Conservation (phyloP, 768 basidiomycete genomes). For the Psilocybe azurescens region DNA sequence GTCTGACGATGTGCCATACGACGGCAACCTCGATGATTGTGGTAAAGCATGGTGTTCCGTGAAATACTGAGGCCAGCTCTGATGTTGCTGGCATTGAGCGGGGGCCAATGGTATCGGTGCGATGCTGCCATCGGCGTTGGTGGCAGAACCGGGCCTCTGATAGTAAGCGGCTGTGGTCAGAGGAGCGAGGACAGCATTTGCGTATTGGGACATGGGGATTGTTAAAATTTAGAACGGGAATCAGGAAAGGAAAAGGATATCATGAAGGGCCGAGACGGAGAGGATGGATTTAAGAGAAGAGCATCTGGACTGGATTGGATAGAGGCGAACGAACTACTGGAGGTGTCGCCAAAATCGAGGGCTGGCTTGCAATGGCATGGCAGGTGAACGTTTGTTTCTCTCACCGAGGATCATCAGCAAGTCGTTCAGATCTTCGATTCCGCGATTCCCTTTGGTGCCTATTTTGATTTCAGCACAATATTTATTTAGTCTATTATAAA, state of each 20-base stretch:
- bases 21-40: constrained; percentile 12
- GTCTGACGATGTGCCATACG: constrained; percentile 9
- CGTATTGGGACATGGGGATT: constrained; percentile 22
- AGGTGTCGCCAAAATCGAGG: constrained; percentile 29
- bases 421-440: constrained; percentile 24
- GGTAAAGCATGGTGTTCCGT: constrained; percentile 13
- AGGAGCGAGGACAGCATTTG: constrained; percentile 14
- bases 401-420: constrained; percentile 43
- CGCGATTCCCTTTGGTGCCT: constrained; percentile 22
- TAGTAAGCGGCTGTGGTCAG: constrained; percentile 15
- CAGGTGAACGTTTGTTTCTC: constrained; percentile 27
- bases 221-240: constrained; percentile 16
- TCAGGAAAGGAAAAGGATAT: constrained; percentile 27
- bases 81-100: constrained; percentile 10
- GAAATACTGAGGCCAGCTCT: constrained; percentile 22
- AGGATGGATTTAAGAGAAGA: constrained; percentile 26
- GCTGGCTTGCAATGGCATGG: constrained; percentile 30
- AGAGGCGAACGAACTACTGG: constrained; percentile 27
- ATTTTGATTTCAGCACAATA: constrained; percentile 15
- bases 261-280: constrained; percentile 18
- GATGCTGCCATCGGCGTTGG: not conserved
- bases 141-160: constrained; percentile 8
- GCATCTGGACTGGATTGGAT: constrained; percentile 24
- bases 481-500: constrained; percentile 20
- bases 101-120: constrained; percentile 1